phyloP scores from a whole-genome alignment of 352 stramenopile genomes.

The Phytophthora capsici region DNA sequence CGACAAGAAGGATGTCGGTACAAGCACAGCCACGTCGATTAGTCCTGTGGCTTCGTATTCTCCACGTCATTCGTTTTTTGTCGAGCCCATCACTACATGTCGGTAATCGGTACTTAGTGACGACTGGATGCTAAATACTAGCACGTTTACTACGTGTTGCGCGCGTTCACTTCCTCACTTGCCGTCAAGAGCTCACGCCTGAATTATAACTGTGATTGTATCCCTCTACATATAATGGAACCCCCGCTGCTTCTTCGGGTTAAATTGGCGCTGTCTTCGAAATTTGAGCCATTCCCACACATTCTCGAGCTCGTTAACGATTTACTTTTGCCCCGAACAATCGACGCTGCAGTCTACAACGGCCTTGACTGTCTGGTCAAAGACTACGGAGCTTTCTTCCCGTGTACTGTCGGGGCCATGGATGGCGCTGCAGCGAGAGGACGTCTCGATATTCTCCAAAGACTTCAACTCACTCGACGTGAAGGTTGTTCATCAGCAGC shows the following conservation, averaged over 20 bases:
- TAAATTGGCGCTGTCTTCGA: neutral
- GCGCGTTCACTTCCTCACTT: too few relatives aligned
- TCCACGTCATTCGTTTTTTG: slow-evolving; percentile 4
- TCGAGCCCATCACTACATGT: neutral
- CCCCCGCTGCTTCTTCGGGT: slow-evolving; percentile 3
- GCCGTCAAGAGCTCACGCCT: too few relatives aligned
- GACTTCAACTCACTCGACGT: slow-evolving; percentile 1
- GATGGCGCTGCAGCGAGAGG: slow-evolving; percentile 11
- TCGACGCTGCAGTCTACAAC: slow-evolving; percentile 11
- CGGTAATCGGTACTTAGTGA: too few relatives aligned
- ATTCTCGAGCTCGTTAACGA: slow-evolving; percentile 2
- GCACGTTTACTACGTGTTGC: too few relatives aligned
- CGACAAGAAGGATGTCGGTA: neutral
- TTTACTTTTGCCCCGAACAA: neutral
- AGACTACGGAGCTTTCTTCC: slow-evolving; percentile 2
- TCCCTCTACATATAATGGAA: too few relatives aligned
- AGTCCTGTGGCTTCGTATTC: neutral
- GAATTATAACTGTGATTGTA: too few relatives aligned
- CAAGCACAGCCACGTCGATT: neutral
- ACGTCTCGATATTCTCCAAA: slow-evolving; percentile 6
- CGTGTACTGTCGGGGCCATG: slow-evolving; percentile 14
- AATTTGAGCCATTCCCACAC: neutral
- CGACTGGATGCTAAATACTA: too few relatives aligned
- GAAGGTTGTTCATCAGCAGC: slow-evolving; percentile 6
- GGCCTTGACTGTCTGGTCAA: neutral